Base-by-base conservation (phyloP, 73 alveolate genomes). In the Uronychia setigera region DNA sequence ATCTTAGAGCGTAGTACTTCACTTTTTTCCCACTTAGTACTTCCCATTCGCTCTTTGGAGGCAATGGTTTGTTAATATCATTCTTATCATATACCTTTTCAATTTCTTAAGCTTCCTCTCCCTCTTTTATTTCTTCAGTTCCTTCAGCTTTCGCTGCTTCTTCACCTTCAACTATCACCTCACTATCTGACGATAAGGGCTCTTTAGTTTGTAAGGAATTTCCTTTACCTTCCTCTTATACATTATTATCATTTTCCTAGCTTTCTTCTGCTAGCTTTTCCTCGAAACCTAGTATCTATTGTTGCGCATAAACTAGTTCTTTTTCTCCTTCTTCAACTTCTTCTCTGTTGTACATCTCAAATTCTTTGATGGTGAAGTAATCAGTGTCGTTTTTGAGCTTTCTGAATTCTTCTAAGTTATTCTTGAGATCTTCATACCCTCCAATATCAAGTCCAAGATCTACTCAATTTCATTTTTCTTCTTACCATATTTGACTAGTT, bases 381-480 rank as follows among this genome's bases (percentile, higher is more conserved):
- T 46, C 79, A 60, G 25, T 76, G 79, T 89, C 95, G 25, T 31
- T n/a, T 33, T 84, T 89, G 83, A 89, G 26, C 28, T 60, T 74
- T 29, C 79, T 81, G 87, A 89, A 84, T 78, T 89, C 88, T 35
- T 59, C 82, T 26, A 89, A 35, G 76, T 89, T 89, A 31, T 83
- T 60, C 28, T 84, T 46, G 82, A 35, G 84, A 83, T 89, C 95
- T 58, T 84, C 79, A 83, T 89, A 89, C 31, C 88, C 89, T 28
- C 79, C 90, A 19, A 89, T 57, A 74, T 89, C 95, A 0, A 89
- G 74, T 14, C 92, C 92, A 26, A 82, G 80, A 35, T 79, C 88
- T 9, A 28, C n/a, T n/a, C n/a, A n/a, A n/a, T n/a, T n/a, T n/a
- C n/a, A n/a, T n/a, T n/a, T n/a, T n/a, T n/a, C n/a, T n/a, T n/a